These are phyloP conservation scores for Mallotus repandus DNA, from an alignment of 441 rosid genomes.

Conservation along the genomic window DNA sequence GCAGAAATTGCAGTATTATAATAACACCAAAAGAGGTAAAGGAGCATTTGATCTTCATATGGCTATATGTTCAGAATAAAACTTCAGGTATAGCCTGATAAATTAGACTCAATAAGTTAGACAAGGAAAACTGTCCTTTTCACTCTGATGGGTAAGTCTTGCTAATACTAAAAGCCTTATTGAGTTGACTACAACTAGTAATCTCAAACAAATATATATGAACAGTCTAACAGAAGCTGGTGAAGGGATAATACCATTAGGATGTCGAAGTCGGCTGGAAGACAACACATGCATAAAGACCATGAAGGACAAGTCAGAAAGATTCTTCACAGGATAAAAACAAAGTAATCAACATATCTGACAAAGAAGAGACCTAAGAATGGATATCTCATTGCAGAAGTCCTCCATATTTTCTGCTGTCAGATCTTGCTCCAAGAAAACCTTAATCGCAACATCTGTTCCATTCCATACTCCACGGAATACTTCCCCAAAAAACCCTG, in stretches of 20 bases:
- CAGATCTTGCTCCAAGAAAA: constrained; percentile 96
- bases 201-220: background rate
- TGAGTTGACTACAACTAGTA: background rate
- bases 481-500: constrained; percentile 98
- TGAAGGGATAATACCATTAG: constrained; percentile 69
- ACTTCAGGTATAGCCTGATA: background rate
- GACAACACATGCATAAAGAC: constrained; percentile 29
- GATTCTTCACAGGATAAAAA: constrained; percentile 23
- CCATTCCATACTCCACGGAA: constrained; percentile 98
- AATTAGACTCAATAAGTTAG: background rate
- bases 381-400: constrained; percentile 97
- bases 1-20: background rate
- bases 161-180: background rate
- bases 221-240: constrained; percentile 21
- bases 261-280: constrained; percentile 95
- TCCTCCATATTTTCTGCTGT: constrained; percentile 99
- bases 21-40: background rate
- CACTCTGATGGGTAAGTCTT: background rate
- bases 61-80: background rate
- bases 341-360: constrained; percentile 21
- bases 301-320: constrained; percentile 40
- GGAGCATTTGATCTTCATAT: background rate
- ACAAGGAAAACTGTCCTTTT: background rate
- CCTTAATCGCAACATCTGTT: constrained; percentile 97
- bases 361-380: constrained; percentile 68